phyloP scores from a whole-genome alignment of 2,329 filamentous ascomycete genomes.

The Clarireedia sp. region DNA sequence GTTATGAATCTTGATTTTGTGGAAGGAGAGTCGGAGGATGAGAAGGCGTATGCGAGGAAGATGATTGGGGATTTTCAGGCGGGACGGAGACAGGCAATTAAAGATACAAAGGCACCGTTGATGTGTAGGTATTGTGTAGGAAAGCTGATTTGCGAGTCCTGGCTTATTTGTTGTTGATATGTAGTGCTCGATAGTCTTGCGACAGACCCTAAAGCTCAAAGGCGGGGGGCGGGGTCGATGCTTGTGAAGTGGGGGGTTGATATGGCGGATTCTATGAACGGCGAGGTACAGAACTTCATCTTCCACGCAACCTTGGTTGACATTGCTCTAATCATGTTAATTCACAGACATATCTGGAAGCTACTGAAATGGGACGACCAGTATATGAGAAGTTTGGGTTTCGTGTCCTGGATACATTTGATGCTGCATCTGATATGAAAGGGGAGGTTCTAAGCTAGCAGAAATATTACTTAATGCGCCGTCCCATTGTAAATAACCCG shows the following conservation, averaged over 20 bases:
- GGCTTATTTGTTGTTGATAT: not conserved
- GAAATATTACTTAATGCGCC: no score
- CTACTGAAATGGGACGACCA: not conserved
- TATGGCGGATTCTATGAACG: not conserved
- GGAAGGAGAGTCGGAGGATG: not conserved
- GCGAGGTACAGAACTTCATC: not conserved
- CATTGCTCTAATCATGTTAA: no score
- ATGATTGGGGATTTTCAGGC: not conserved
- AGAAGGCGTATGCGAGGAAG: not conserved
- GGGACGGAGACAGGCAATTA: not conserved
- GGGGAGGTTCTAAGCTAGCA: no score
- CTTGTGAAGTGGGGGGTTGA: conserved; percentile 20
- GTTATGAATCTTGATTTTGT: not conserved
- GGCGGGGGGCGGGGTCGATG: conserved; percentile 21
- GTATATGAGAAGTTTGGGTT: not conserved
- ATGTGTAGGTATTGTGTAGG: not conserved
- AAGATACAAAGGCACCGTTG: not conserved
- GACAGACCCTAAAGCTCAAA: conserved; percentile 19
- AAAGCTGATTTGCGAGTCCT: not conserved
- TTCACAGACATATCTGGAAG: not conserved
- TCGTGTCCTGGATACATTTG: not conserved
- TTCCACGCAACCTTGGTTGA: no score
- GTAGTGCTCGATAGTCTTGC: not conserved
- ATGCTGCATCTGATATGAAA: no score
- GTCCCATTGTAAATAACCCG: no score